These are phyloP conservation scores for Rhodotorula sp. DNA, from an alignment of 1,284 basidiomycete species.

Conservation along the genomic window DNA sequence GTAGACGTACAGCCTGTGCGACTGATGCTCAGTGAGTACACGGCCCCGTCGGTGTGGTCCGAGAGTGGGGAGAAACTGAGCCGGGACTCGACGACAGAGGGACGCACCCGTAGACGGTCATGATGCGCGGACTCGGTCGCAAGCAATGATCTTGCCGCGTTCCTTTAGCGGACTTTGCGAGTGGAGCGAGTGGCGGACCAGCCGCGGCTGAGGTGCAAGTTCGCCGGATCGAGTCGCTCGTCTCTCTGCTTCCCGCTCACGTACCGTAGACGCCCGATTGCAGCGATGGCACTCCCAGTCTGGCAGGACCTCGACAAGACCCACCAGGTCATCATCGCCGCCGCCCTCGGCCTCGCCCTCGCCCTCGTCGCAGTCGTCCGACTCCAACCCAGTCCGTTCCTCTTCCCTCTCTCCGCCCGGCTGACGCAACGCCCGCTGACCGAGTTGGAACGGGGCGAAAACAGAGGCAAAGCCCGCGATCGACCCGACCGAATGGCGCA, in stretches of 20 bases:
- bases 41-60: background rate
- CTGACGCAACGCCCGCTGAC: too few relatives aligned
- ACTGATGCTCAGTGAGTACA: too few relatives aligned
- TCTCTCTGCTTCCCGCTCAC: background rate
- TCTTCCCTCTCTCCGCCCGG: background rate
- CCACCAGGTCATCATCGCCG: slow-evolving; percentile 35
- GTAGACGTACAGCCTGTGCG: slow-evolving; percentile 81
- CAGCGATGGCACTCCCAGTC: slow-evolving; percentile 2
- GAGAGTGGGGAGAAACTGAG: background rate
- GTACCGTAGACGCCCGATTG: background rate
- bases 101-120: slow-evolving; percentile 41
- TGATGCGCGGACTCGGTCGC: background rate
- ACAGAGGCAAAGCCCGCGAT: slow-evolving; percentile 59
- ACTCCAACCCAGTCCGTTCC: slow-evolving; percentile 24
- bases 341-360: slow-evolving; percentile 32
- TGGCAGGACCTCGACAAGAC: slow-evolving; percentile 20
- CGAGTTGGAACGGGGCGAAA: too few relatives aligned
- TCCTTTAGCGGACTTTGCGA: too few relatives aligned
- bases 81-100: background rate
- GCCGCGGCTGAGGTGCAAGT: background rate
- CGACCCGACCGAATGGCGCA: slow-evolving; percentile 71
- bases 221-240: too few relatives aligned
- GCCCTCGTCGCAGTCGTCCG: slow-evolving; percentile 34
- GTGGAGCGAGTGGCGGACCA: too few relatives aligned
- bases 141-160: background rate